Percentiles rank a stretch among this genome's conserved stretches.
These are phyloP conservation scores for Corymbia maculata DNA, from an alignment of 345 rosid species.

Conservation along the genomic window DNA sequence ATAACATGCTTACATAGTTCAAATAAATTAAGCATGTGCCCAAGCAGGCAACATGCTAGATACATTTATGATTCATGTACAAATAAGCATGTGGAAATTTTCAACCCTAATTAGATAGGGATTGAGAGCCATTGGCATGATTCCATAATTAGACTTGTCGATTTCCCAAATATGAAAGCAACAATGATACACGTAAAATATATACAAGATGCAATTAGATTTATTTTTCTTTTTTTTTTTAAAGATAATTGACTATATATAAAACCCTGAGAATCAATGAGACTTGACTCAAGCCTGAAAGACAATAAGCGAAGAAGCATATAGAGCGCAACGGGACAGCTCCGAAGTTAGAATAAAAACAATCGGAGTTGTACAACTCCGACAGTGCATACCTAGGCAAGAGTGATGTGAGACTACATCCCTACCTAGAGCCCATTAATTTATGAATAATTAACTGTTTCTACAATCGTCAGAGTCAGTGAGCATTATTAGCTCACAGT, in stretches of 20 bases:
- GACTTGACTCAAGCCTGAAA: neutral
- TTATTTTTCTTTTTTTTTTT: too few relatives aligned
- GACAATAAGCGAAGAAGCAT: neutral
- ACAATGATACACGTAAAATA: neutral
- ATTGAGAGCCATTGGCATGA: neutral
- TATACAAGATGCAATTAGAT: neutral
- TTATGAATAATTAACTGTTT: neutral
- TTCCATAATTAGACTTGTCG: neutral
- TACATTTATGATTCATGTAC: neutral
- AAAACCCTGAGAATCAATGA: neutral
- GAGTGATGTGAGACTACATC: neutral
- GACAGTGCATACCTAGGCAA: neutral
- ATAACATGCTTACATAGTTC: neutral
- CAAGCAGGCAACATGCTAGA: neutral
- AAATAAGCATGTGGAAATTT: neutral
- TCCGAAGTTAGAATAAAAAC: neutral
- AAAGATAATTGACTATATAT: too few relatives aligned
- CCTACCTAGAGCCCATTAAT: neutral
- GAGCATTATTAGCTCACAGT: neutral
- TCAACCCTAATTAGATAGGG: neutral
- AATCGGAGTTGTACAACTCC: neutral
- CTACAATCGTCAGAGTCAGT: neutral
- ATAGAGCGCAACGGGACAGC: neutral
- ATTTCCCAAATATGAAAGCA: neutral
- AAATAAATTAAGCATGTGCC: neutral